Conservation (phyloP, 1,139 yeast species). For the Sugiyamaella novakii region DNA sequence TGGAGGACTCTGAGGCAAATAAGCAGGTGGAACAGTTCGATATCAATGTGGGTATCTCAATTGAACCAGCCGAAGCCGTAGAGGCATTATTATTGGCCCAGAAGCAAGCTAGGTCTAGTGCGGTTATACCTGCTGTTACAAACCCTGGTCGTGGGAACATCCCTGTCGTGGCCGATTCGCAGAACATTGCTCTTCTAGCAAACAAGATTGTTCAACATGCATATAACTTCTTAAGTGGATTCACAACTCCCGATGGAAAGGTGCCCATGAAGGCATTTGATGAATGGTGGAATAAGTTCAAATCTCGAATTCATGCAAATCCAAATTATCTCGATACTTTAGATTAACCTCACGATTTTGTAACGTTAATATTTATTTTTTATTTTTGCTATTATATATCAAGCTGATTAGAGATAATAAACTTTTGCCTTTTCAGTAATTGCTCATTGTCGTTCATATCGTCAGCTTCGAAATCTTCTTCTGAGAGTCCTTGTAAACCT, state of each 20-base stretch:
- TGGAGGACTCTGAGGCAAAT: constrained; percentile 33
- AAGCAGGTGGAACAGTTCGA: constrained; percentile 33
- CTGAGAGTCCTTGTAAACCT: not conserved
- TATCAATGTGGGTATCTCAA: constrained; percentile 80
- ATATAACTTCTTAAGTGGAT: constrained; percentile 84
- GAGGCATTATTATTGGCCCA: constrained; percentile 34
- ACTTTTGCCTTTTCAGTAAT: constrained; percentile 7
- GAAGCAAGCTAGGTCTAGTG: not conserved
- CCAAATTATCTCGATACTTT: constrained; percentile 72
- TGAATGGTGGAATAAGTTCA: constrained; percentile 95
- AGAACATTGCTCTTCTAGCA: constrained; percentile 58
- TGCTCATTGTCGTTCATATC: not conserved
- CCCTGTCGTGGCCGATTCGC: constrained; percentile 26
- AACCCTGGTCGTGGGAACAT: constrained; percentile 22
- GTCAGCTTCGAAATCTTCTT: not conserved
- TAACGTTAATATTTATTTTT: constrained; percentile 2
- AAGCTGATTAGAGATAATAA: constrained; percentile 13
- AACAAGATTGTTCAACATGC: constrained; percentile 90
- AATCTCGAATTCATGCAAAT: constrained; percentile 68
- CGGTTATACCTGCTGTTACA: constrained; percentile 27
- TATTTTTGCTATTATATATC: constrained; percentile 2
- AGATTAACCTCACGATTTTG: constrained; percentile 28
- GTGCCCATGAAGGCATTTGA: constrained; percentile 90
- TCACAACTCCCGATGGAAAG: constrained; percentile 72
- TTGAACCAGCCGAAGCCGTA: constrained; percentile 72